Percentiles rank a stretch among this genome's conserved stretches.
Evolutionary conservation across 192 early-diverging fungal genomes (phyloP).

Genomic region (Backusella sp.): DNA sequence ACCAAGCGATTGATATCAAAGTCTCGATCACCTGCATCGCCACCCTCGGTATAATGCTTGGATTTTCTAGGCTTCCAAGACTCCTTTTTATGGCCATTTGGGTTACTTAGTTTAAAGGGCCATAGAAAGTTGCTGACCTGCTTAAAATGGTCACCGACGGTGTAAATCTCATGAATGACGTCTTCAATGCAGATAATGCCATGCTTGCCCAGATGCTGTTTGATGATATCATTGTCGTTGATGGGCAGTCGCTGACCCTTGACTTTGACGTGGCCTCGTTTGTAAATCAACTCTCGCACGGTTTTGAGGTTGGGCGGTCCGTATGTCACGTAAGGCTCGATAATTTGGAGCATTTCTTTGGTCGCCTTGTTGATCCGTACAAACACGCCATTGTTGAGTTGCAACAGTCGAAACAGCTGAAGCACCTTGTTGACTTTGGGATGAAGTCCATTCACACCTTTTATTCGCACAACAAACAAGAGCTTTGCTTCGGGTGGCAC

Average conservation of each 20-base stretch:
- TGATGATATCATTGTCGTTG: slow-evolving; percentile 94
- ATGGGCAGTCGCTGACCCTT: slow-evolving; percentile 96
- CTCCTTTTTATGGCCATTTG: slow-evolving; percentile 74
- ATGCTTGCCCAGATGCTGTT: slow-evolving; percentile 85
- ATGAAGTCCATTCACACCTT: slow-evolving; percentile 99
- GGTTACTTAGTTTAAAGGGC: slow-evolving; percentile 98
- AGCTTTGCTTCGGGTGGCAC: slow-evolving; percentile 95
- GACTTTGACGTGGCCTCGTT: slow-evolving; percentile 98
- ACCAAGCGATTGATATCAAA: slow-evolving; percentile 93
- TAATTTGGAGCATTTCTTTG: slow-evolving; percentile 94
- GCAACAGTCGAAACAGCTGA: slow-evolving; percentile 96
- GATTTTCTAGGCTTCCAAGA: slow-evolving; percentile 67
- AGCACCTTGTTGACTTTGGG: slow-evolving; percentile 99
- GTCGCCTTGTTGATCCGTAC: slow-evolving; percentile 95
- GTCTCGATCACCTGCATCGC: slow-evolving; percentile 96
- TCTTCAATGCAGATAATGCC: slow-evolving; percentile 98
- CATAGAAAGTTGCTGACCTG: slow-evolving; percentile 97
- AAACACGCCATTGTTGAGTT: slow-evolving; percentile 99
- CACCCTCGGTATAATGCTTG: slow-evolving; percentile 94
- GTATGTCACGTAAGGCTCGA: slow-evolving; percentile 92
- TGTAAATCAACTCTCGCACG: slow-evolving; percentile 98
- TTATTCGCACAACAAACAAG: slow-evolving; percentile 97
- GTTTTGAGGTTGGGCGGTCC: slow-evolving; percentile 98
- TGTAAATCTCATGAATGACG: slow-evolving; percentile 97
- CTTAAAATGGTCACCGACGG: slow-evolving; percentile 92